Evolutionary conservation across 164 flowering plant species (phyloP).

Genomic region (Houttuynia cordata): DNA sequence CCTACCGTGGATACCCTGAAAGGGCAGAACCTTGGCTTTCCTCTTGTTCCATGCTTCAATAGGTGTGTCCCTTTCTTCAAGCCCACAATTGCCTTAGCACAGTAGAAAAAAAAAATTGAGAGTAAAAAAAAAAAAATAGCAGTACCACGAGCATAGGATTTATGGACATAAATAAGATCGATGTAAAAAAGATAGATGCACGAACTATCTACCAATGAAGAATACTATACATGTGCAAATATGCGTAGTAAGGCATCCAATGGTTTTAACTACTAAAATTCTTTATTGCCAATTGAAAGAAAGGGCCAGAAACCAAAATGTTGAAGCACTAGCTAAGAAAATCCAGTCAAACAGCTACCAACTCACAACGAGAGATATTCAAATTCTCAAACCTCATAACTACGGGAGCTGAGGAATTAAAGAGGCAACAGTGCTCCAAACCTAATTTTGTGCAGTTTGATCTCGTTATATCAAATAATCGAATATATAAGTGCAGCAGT

Average conservation of each 20-base stretch:
- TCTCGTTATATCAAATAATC: neutral
- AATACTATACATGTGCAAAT: neutral
- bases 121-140: neutral
- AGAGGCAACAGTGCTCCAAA: too few relatives aligned
- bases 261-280: neutral
- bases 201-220: neutral
- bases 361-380: too few relatives aligned
- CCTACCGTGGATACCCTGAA: slow-evolving; percentile 44
- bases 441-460: too few relatives aligned
- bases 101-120: slow-evolving; percentile 3
- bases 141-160: neutral
- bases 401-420: too few relatives aligned
- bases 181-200: neutral
- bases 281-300: neutral
- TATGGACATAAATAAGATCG: neutral
- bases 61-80: slow-evolving; percentile 56
- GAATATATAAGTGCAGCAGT: neutral
- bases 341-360: too few relatives aligned
- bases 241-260: neutral
- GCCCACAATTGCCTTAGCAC: slow-evolving; percentile 38
- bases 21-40: slow-evolving; percentile 51
- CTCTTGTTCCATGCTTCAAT: slow-evolving; percentile 40
- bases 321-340: too few relatives aligned
- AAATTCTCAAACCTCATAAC: too few relatives aligned
- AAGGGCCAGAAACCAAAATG: too few relatives aligned